Percentiles rank a stretch among this genome's conserved stretches.
Evolutionary conservation across 108 stramenopile genomes (phyloP).

Genomic region (Seminavis robusta): DNA sequence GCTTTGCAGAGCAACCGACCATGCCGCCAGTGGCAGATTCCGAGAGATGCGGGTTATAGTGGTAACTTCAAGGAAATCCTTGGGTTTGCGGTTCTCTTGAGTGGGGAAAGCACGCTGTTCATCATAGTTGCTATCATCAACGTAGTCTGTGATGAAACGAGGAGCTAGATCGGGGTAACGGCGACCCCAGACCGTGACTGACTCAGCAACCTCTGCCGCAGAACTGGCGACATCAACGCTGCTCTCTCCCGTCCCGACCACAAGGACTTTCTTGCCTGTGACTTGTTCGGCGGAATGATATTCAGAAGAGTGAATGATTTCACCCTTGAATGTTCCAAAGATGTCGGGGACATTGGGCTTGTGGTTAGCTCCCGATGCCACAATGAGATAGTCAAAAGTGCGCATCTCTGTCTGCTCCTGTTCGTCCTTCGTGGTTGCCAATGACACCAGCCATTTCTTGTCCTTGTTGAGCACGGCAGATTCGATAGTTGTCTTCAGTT

Average conservation of each 20-base stretch:
- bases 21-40: neutral
- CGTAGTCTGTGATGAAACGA: neutral
- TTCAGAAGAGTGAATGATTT: conserved; percentile 8
- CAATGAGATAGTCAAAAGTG: conserved; percentile 5
- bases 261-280: conserved; percentile 2
- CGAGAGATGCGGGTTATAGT: neutral
- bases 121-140: neutral
- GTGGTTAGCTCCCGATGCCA: conserved; percentile 7
- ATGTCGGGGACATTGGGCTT: conserved; percentile 4
- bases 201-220: conserved; percentile 5
- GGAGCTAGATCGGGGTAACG: neutral
- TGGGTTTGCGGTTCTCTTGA: neutral
- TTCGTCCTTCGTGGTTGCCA: conserved; percentile 2
- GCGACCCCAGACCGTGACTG: conserved; percentile 2
- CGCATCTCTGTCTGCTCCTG: conserved; percentile 3
- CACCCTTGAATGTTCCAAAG: conserved; percentile 1
- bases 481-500: conserved; percentile 9
- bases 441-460: conserved; percentile 2
- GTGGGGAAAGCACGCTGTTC: neutral
- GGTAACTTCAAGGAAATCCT: neutral
- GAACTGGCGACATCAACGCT: conserved; percentile 6
- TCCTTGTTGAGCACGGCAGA: conserved; percentile 5
- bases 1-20: neutral
- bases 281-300: conserved; percentile 1
- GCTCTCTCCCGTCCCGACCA: conserved; percentile 10